These are phyloP conservation scores for Alternaria sp. DNA, from an alignment of 2,329 filamentous ascomycete species.

Conservation along the genomic window DNA sequence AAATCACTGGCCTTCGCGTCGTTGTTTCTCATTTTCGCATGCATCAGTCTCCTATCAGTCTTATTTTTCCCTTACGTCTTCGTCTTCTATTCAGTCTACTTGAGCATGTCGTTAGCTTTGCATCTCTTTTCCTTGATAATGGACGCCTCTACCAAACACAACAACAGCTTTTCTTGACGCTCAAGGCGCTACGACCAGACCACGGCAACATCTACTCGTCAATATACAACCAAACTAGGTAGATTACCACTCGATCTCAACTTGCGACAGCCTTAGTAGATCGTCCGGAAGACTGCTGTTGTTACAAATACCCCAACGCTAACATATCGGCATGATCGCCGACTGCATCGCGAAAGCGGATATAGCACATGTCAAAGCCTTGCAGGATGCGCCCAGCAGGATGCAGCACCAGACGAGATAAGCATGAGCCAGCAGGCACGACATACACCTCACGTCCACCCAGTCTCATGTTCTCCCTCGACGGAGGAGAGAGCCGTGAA, in stretches of 20 bases:
- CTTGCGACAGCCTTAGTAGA: background rate
- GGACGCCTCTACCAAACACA: background rate
- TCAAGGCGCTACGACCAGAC: background rate
- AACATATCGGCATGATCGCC: too few species aligned
- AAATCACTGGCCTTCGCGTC: too few species aligned
- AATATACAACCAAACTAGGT: background rate
- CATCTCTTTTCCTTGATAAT: background rate
- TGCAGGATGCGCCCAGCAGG: too few species aligned
- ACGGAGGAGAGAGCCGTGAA: too few species aligned
- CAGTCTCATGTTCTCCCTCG: too few species aligned
- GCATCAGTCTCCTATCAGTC: background rate
- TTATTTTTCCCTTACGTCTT: background rate
- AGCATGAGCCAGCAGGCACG: too few species aligned
- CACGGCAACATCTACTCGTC: background rate
- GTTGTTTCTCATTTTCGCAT: too few species aligned
- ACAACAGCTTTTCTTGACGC: background rate
- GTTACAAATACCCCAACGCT: background rate
- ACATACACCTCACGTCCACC: too few species aligned
- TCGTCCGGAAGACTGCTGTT: background rate
- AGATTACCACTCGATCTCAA: background rate
- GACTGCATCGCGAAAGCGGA: too few species aligned
- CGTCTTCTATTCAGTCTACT: background rate
- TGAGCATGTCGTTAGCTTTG: background rate
- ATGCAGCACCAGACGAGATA: too few species aligned
- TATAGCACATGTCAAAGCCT: too few species aligned